Evolutionary conservation across 2,329 filamentous ascomycete genomes (phyloP), one percentile per base, ranked within the genome.

Genomic region (Pleurostoma richardsiae): DNA sequence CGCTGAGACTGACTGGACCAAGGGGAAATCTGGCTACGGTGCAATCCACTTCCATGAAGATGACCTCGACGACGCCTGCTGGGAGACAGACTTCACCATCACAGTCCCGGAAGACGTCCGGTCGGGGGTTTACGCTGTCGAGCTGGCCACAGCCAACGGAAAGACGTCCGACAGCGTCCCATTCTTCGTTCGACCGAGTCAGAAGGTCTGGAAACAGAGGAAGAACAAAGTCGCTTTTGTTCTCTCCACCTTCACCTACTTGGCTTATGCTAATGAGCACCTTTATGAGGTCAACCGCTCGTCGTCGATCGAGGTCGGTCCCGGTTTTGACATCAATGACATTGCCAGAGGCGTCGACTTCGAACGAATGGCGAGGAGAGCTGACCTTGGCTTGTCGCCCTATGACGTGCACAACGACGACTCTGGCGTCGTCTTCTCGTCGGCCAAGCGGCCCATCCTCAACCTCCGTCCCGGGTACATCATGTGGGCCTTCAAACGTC

Each of bases 31-130:
- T 31, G 63, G 63, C 3, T 65, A 65, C 45, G 62, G 63, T 4
- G 63, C 63, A 2, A 66, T 66, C 42, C 62, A 66, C 44, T 66
- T 66, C 49, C 63, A 66, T 44, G 63, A 66, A 30, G 63, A 66
- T 43, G 63, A 66, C 45, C 44, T 65, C n/a, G 63, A 66, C 46
- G 63, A 66, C 49, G 63, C 63, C 5, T 49, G 46, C 7, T 65
- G 63, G 63, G 55, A 53, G 10, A 62, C 59, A 2, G 58, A 64
- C 43, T 62, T 65, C 41, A 44, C 42, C 4, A 47, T 64, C 40
- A 49, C 49, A 6, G 46, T 63, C 36, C 53, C 52, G 43, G 4
- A 41, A 6, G 41, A 46, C 29, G 44, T 53, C 29, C 47, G 46
- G 2, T 60, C 56, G 29, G 57, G 60, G 11, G 52, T 53, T 28